These are phyloP conservation scores for Cucurbita moschata DNA, from an alignment of 306 rosid species.

Conservation along the genomic window DNA sequence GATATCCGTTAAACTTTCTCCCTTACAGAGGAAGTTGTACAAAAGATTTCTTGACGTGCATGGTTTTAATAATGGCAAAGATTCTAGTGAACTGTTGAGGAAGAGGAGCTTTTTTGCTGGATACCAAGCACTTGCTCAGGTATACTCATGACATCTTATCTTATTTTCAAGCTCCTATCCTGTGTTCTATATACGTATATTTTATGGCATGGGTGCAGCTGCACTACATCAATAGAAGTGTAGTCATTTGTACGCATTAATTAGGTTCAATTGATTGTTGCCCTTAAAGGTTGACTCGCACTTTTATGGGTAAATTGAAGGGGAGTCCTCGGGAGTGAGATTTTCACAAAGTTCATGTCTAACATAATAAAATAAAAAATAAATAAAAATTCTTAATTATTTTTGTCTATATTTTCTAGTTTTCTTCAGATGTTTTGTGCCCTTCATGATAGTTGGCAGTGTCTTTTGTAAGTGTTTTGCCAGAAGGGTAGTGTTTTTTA, in stretches of 20 bases:
- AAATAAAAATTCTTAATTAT: neutral
- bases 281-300: neutral
- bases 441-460: neutral
- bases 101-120: slow-evolving; percentile 93
- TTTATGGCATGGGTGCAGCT: neutral
- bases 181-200: neutral
- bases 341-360: neutral
- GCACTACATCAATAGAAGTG: neutral
- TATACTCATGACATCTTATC: slow-evolving; percentile 8
- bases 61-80: slow-evolving; percentile 54
- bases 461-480: neutral
- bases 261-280: neutral
- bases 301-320: neutral
- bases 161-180: neutral
- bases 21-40: slow-evolving; percentile 77
- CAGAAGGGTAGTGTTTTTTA: neutral
- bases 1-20: slow-evolving; percentile 85
- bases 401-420: neutral
- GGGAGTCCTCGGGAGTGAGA: neutral
- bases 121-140: slow-evolving; percentile 96
- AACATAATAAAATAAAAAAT: neutral
- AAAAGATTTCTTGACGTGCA: slow-evolving; percentile 87
- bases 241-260: neutral
- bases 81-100: slow-evolving; percentile 40
- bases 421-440: neutral